Base-by-base conservation (phyloP, 2,329 filamentous ascomycete genomes). In the Chalara sp. region DNA sequence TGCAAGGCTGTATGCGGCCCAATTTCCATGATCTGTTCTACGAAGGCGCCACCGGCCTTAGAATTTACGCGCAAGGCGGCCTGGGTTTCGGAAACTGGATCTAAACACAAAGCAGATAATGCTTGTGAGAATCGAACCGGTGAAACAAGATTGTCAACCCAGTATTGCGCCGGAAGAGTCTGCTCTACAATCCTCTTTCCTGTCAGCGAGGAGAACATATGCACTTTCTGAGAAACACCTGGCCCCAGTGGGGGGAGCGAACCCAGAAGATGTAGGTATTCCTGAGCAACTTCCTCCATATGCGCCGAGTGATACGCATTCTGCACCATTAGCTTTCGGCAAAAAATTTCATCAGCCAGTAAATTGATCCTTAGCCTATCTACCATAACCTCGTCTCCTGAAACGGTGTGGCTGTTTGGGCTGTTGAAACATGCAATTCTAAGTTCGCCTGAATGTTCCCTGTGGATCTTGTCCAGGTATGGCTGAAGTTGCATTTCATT, bases 141-240 rank as follows among this genome's bases (percentile, higher is more conserved):
- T 1, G 67, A 70, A 1, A 69, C 63, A 58, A 77, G 58, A 49
- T 76, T 77, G 5, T 61, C 56, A 3, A 63, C 61, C 74, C 74
- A 77, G 55, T 77, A 76, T 0, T 54, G 44, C 1, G 60, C 57
- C 21, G 59, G 57, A 1, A 72, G 54, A 5, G 43, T 42, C 31
- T 13, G 11, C 7, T 13, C 31, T 8, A 33, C 21, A 11, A 44
- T 44, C 5, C 30, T 29, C 29, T 49, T 46, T 28, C 70, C 67
- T 6, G 65, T 67, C 8, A 74, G 67, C 0, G 72, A 70, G 0
- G 73, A 75, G 53, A 72, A 67, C 70, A 75, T 74, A 21, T 21
- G 21, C 21, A 21, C 21, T 21, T 21, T 21, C 21, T 21, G 21
- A 12, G 33, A 28, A 30, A 35, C 32, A 29, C 11, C 29, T 39